phyloP scores from a whole-genome alignment of 2,329 filamentous ascomycete genomes.

The Trichoderma breve region DNA sequence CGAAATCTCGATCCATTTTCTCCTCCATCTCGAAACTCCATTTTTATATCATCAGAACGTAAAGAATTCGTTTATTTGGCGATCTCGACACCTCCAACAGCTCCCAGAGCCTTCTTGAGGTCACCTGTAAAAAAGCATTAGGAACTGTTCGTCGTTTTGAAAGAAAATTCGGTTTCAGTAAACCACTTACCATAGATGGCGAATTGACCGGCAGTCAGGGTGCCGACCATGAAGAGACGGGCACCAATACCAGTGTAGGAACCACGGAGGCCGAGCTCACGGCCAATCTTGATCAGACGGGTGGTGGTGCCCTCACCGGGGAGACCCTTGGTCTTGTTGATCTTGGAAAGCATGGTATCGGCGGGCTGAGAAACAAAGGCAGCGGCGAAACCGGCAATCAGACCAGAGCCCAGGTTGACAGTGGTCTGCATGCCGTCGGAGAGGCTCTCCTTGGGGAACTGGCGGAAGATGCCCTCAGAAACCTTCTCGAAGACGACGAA shows the following conservation, averaged over 20 bases:
- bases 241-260: slow-evolving; percentile 80
- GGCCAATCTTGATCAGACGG: slow-evolving; percentile 83
- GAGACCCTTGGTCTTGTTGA: slow-evolving; percentile 90
- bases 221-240: slow-evolving; percentile 63
- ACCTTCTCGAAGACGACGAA: slow-evolving; percentile 94
- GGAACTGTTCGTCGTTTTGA: no score
- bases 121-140: slow-evolving; percentile 31
- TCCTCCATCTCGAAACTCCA: background rate
- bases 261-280: slow-evolving; percentile 78
- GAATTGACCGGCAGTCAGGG: slow-evolving; percentile 77
- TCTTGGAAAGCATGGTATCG: slow-evolving; percentile 92
- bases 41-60: slow-evolving; percentile 14
- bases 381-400: slow-evolving; percentile 70
- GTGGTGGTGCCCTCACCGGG: slow-evolving; percentile 80
- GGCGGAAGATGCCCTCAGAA: slow-evolving; percentile 67
- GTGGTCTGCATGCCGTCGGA: slow-evolving; percentile 69
- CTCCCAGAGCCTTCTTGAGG: slow-evolving; percentile 67
- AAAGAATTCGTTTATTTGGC: slow-evolving; percentile 14
- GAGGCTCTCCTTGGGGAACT: slow-evolving; percentile 68
- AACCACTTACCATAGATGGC: slow-evolving; percentile 69
- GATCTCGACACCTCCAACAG: slow-evolving; percentile 58
- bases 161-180: no score
- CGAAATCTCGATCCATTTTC: slow-evolving; percentile 16
- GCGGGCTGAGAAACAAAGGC: slow-evolving; percentile 85
- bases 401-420: slow-evolving; percentile 68